phyloP scores from a whole-genome alignment of 176 grass and related monocot species.

The Eleusine coracana region DNA sequence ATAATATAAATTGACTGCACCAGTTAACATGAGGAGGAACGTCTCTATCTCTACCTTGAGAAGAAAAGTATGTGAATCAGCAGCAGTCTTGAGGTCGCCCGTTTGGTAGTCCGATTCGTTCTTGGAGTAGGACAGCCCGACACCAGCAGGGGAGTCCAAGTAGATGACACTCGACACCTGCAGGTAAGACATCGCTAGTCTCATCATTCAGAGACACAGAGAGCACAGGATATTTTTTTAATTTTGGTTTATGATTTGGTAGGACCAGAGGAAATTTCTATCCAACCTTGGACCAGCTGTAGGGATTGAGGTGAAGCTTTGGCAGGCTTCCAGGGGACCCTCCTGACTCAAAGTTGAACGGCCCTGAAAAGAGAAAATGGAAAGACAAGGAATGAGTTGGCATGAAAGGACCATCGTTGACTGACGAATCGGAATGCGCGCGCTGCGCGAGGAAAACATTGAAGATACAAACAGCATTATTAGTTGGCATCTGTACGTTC shows the following conservation, averaged over 20 bases:
- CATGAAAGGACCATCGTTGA: neutral
- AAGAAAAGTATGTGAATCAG: slow-evolving; percentile 92
- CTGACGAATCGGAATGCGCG: neutral
- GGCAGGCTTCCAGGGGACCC: slow-evolving; percentile 52
- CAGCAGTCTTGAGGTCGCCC: slow-evolving; percentile 85
- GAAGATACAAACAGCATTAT: neutral
- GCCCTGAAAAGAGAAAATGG: slow-evolving; percentile 54
- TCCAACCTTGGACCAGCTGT: slow-evolving; percentile 97
- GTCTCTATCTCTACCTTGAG: slow-evolving; percentile 56
- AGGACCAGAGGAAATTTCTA: neutral
- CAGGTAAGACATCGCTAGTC: neutral
- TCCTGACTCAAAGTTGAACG: slow-evolving; percentile 79
- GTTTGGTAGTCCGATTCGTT: slow-evolving; percentile 74
- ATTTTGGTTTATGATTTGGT: no score
- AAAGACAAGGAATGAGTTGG: neutral
- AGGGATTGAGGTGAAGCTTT: slow-evolving; percentile 87
- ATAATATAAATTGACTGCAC: neutral
- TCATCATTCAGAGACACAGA: neutral
- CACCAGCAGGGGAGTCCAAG: slow-evolving; percentile 94
- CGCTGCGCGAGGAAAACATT: neutral
- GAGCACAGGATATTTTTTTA: slow-evolving; percentile 15
- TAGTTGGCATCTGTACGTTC: no score
- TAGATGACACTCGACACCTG: slow-evolving; percentile 94
- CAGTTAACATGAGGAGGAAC: neutral
- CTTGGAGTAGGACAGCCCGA: slow-evolving; percentile 79